Evolutionary conservation across 768 basidiomycete genomes (phyloP), one percentile per base, ranked within the genome.

Genomic region (Suillus plorans): DNA sequence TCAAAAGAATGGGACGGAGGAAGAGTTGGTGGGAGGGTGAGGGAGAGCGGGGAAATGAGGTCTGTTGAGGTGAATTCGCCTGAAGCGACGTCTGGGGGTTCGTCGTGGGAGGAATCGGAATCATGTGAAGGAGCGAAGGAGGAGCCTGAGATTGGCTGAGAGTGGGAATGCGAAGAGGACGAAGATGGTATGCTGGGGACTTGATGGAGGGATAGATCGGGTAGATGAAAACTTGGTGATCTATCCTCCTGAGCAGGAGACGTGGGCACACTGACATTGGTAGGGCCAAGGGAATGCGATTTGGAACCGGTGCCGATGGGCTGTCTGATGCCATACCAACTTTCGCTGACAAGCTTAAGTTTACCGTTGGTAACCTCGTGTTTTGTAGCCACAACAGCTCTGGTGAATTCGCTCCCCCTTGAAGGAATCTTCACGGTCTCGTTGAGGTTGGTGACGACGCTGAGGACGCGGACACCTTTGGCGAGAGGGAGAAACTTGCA

Each of bases 401-500:
- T 83, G 4, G 83, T 85, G 47, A 85, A 81, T 63, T 91, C 88
- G 9, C 85, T 84, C 16, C 81, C 76, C 44, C 87, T 84, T 28
- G 77, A 78, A 68, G 81, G 81, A 1, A 91, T 72, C 74, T 89
- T 92, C 2, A 86, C 86, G 4, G 85, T 85, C 76, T 99, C 95
- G 66, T 88, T 86, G 55, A 98, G 79, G 9, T 86, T 82, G 5
- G 90, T 92, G 22, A 81, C 76, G 28, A 97, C 84, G 55, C 77
- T 83, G 6, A 86, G 76, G 20, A 98, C 89, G 55, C 82, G 80
- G 6, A 91, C 89, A 9, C 97, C 97, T 76, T 99, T 98, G 45
- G 82, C 79, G 25, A 97, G 79, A 0, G 97, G 95, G 41, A 88
- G 87, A 73, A 97, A 92, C 74, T 97, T 97, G 76, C 94, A 84